Evolutionary conservation across 805 yeast species (phyloP).

Genomic region (Ogataea minuta): DNA sequence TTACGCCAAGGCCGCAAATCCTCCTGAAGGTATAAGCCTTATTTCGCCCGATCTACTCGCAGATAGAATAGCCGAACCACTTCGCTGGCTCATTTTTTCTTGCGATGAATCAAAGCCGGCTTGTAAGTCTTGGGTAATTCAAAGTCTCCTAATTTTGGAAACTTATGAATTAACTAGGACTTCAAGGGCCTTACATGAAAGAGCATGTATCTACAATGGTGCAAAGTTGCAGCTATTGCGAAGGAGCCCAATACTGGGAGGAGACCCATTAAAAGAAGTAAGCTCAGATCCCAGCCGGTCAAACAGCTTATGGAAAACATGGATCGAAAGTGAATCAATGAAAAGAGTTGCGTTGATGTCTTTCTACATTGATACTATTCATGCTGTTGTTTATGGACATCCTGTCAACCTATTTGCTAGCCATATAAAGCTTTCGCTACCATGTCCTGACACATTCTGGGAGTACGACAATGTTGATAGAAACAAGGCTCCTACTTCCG

Average conservation of each 20-base stretch:
- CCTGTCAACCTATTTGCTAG: constrained; percentile 48
- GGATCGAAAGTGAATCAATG: constrained; percentile 76
- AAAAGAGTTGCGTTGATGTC: constrained; percentile 75
- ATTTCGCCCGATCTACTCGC: constrained; percentile 30
- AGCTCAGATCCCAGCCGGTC: constrained; percentile 29
- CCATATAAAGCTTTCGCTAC: constrained; percentile 54
- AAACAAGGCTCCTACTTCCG: constrained; percentile 18
- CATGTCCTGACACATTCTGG: constrained; percentile 60
- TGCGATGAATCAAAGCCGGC: constrained; percentile 45
- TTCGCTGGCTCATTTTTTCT: constrained; percentile 45
- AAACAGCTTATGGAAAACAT: constrained; percentile 41
- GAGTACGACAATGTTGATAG: constrained; percentile 25
- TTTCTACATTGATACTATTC: constrained; percentile 69
- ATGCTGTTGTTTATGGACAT: constrained; percentile 73
- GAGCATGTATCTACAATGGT: constrained; percentile 51
- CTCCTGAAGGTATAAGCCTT: constrained; percentile 9
- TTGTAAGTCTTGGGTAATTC: constrained; percentile 48
- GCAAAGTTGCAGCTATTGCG: constrained; percentile 49
- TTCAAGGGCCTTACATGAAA: constrained; percentile 45
- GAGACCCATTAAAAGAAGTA: constrained; percentile 37
- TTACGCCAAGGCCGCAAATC: constrained; percentile 10
- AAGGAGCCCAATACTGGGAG: constrained; percentile 46
- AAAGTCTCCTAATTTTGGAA: constrained; percentile 46
- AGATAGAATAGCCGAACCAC: constrained; percentile 40
- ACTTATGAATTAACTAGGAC: constrained; percentile 47